Evolutionary conservation across 1,284 basidiomycete species (phyloP).

Genomic region (Boletus mariae): DNA sequence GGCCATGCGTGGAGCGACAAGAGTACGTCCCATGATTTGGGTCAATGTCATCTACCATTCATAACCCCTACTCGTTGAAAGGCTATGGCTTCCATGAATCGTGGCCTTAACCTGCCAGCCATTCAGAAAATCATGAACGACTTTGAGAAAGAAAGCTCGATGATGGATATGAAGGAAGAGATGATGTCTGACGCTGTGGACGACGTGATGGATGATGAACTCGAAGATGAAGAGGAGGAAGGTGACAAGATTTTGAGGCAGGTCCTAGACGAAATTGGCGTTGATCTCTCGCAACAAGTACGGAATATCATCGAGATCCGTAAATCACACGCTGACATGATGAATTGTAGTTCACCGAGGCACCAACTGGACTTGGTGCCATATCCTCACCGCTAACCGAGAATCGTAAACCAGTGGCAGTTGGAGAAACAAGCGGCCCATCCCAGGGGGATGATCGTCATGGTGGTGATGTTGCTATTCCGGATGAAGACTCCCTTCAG

Average conservation of each 20-base stretch:
- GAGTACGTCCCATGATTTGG: constrained; percentile 50
- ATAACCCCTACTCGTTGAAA: constrained; percentile 31
- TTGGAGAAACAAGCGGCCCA: constrained; percentile 60
- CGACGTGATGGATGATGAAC: constrained; percentile 95
- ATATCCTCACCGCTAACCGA: constrained; percentile 60
- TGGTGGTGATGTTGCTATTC: constrained; percentile 42
- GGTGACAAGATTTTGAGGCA: constrained; percentile 95
- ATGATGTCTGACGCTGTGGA: constrained; percentile 99
- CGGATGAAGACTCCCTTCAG: constrained; percentile 88
- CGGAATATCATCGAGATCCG: constrained; percentile 18
- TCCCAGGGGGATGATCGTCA: constrained; percentile 35
- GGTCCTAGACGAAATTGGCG: constrained; percentile 96
- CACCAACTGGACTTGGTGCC: constrained; percentile 67
- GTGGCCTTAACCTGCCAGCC: constrained; percentile 89
- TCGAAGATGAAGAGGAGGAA: constrained; percentile 93
- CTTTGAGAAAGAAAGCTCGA: constrained; percentile 94
- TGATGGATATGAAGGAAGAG: constrained; percentile 99
- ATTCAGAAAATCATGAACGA: constrained; percentile 98
- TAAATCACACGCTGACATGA: constrained; percentile 7
- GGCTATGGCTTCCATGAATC: constrained; percentile 99
- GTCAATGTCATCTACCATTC: constrained; percentile 1
- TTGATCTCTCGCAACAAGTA: constrained; percentile 89
- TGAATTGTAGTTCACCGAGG: constrained; percentile 67
- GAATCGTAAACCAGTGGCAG: constrained; percentile 72
- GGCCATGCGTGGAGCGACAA: constrained; percentile 97